phyloP scores from a whole-genome alignment of 1,284 basidiomycete genomes.

The Microbotryum violaceum region DNA sequence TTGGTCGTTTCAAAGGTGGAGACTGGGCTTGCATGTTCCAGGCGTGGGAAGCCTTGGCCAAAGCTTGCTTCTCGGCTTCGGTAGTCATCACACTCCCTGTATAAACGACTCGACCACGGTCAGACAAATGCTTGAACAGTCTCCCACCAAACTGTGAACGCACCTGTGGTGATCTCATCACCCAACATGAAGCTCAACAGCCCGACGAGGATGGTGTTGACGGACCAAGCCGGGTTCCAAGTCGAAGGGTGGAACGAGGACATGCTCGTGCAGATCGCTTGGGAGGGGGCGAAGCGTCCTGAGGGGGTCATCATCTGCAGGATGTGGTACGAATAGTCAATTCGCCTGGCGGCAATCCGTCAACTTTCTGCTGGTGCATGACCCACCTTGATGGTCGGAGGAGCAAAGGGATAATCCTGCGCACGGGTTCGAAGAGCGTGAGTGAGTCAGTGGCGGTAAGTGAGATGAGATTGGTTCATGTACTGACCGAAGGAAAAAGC shows the following conservation, averaged over 20 bases:
- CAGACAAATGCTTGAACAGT: neutral
- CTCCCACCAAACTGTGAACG: neutral
- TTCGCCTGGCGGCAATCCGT: too few species aligned
- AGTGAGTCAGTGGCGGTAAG: neutral
- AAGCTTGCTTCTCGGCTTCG: conserved; percentile 11
- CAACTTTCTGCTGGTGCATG: too few species aligned
- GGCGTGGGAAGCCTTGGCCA: conserved; percentile 15
- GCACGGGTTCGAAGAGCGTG: neutral
- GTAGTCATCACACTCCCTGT: conserved; percentile 15
- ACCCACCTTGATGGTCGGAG: conserved; percentile 31
- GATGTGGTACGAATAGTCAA: too few species aligned
- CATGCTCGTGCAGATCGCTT: conserved; percentile 27
- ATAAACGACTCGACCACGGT: neutral
- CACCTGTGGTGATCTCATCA: conserved; percentile 36
- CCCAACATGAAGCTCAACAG: conserved; percentile 35
- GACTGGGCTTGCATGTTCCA: conserved; percentile 10
- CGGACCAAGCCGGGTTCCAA: conserved; percentile 36
- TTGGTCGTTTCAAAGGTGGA: neutral
- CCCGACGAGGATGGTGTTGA: conserved; percentile 34
- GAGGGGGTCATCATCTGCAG: conserved; percentile 33
- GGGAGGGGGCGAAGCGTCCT: conserved; percentile 31
- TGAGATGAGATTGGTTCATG: neutral
- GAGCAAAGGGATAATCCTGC: conserved; percentile 36
- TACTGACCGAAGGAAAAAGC: conserved; percentile 15
- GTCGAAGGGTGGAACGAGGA: conserved; percentile 29